Percentiles rank a stretch among this genome's conserved stretches.
Evolutionary conservation across 108 stramenopile species (phyloP).

Genomic region (Aureococcus anophagefferens): DNA sequence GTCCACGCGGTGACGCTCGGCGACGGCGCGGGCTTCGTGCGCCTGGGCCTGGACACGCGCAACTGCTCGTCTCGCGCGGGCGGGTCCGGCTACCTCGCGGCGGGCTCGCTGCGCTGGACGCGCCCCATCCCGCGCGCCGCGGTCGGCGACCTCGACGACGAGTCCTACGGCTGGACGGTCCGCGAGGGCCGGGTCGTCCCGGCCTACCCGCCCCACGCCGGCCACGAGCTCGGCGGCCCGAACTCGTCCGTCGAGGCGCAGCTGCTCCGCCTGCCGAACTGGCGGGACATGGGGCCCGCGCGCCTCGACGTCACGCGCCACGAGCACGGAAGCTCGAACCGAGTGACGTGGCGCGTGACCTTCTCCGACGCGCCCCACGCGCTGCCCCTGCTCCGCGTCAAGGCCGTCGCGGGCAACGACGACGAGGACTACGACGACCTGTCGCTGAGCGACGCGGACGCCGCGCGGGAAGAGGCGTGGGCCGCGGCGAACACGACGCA

Average conservation of each 20-base stretch:
- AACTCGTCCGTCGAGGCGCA: background rate
- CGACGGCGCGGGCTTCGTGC: background rate
- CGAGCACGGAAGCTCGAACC: background rate
- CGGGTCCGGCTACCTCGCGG: background rate
- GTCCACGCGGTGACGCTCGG: background rate
- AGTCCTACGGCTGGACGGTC: background rate
- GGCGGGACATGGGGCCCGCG: background rate
- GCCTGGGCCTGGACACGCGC: background rate
- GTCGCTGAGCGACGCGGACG: background rate
- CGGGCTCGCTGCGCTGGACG: background rate
- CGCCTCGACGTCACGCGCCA: background rate
- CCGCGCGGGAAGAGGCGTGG: background rate
- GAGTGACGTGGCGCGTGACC: background rate
- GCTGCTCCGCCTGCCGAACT: background rate
- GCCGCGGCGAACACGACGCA: no score
- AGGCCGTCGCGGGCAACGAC: background rate
- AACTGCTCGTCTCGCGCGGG: background rate
- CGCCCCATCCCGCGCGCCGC: background rate
- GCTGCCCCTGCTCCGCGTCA: background rate
- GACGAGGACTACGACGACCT: background rate
- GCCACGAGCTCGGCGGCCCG: background rate
- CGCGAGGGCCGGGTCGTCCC: background rate
- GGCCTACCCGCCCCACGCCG: background rate
- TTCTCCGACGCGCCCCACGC: background rate
- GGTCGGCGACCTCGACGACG: background rate